Conservation (phyloP, 768 basidiomycete species). For the Pholiota microspora region DNA sequence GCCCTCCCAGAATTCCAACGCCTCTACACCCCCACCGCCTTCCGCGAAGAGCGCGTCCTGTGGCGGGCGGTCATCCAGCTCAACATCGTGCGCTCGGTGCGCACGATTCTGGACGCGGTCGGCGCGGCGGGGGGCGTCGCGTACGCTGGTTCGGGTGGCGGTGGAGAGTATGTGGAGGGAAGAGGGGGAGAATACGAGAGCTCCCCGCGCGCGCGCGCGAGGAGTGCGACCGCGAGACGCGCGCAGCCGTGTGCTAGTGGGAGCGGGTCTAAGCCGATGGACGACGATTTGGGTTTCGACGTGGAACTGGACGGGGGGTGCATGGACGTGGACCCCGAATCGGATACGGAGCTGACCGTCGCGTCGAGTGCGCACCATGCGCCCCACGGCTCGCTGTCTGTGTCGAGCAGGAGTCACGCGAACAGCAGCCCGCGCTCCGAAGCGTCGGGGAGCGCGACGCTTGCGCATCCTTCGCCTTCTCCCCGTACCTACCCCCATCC, state of each 20-base stretch:
- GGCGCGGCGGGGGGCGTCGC: too few species aligned
- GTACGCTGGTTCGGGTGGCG: too few species aligned
- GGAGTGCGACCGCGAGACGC: too few species aligned
- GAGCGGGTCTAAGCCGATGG: slow-evolving; percentile 18
- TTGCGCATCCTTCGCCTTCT: slow-evolving; percentile 21
- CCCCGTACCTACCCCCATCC: slow-evolving; percentile 19
- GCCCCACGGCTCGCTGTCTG: slow-evolving; percentile 12
- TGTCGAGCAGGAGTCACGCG: too few species aligned
- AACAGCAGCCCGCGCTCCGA: slow-evolving; percentile 20
- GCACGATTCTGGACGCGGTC: slow-evolving; percentile 64
- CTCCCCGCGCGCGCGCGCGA: too few species aligned
- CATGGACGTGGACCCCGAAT: slow-evolving; percentile 23
- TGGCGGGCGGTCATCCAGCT: slow-evolving; percentile 85
- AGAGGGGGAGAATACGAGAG: too few species aligned
- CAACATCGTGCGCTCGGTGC: slow-evolving; percentile 76
- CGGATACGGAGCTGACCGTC: slow-evolving; percentile 21
- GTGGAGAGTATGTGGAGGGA: slow-evolving; percentile 37
- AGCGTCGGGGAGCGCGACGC: too few species aligned
- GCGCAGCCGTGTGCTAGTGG: too few species aligned
- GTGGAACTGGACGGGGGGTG: slow-evolving; percentile 25
- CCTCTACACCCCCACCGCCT: slow-evolving; percentile 71
- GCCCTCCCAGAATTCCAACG: slow-evolving; percentile 83
- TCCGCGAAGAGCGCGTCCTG: slow-evolving; percentile 72
- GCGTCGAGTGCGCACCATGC: slow-evolving; percentile 17
- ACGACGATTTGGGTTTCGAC: slow-evolving; percentile 17